Evolutionary conservation across 768 basidiomycete genomes (phyloP), one percentile per base, ranked within the genome.

Genomic region (Russula dissimulans): DNA sequence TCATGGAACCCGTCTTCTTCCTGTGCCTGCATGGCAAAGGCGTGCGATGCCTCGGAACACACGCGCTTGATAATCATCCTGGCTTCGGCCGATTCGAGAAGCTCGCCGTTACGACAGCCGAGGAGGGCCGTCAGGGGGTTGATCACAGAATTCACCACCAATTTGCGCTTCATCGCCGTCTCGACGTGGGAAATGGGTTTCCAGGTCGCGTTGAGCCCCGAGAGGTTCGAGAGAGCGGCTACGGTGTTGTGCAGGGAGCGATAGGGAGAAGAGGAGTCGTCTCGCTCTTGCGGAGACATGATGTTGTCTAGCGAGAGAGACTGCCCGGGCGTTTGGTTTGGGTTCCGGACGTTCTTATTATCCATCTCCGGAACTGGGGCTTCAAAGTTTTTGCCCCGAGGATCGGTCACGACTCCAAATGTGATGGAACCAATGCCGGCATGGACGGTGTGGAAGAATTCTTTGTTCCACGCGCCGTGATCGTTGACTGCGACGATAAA

Each of bases 81-180:
- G 2, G 83, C 78, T 12, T 74, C 71, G 0, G 66, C 53, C 9
- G 79, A 72, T 6, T 70, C 70, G 68, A 89, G 79, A 18, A 95
- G 71, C 1, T 84, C 82, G 17, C 91, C 92, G 69, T 95, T 95
- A 53, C 81, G 78, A 67, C 92, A 88, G 34, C 83, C 82, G 62
- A 92, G 74, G 26, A 97, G 69, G 9, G 91, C 88, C 0, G 93
- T 90, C 57, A 97, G 78, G 2, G 95, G 85, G 68, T 97, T 93
- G 71, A 97, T 81, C 65, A 84, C 78, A 12, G 85, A 76, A 69
- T 95, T 91, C 60, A 89, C 81, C 34, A 86, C 90, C 46, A 97
- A 74, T 73, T 93, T 94, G 62, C 83, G 83, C 42, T 87, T 84
- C 74, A 94, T 81, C 26, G 78, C 75, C 34, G 83, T 74, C 63